Base-by-base conservation (phyloP, 2,329 filamentous ascomycete species). In the Botrytis elliptica region DNA sequence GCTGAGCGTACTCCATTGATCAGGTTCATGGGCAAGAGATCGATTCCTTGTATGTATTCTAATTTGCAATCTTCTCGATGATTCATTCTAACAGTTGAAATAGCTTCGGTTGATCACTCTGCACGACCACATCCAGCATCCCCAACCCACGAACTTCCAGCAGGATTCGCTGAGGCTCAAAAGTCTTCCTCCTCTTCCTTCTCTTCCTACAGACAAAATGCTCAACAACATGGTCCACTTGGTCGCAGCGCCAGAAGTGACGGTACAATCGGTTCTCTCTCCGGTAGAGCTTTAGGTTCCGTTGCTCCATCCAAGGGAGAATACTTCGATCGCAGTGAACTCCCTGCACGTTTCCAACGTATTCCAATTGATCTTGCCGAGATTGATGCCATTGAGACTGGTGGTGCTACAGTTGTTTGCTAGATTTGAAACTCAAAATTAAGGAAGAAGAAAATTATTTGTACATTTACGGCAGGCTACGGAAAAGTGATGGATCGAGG, bases 331-430 rank as follows among this genome's bases (percentile, higher is more conserved):
- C 90, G 94, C 79, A 93, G 90, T 78, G 93, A 99, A 84, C 90
- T 99, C 38, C 95, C 96, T 29, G 82, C 86, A 76, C 90, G 95
- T 79, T 99, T 98, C 88, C 90, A 91, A 80, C 89, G 94, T 77
- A 85, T 89, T 67, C 88, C 90, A 20, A 92, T 95, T 84, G 91
- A 89, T 55, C 84, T 91, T 78, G 90, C 91, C 62, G 96, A 99
- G 88, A 99, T 99, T 75, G 96, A 98, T 83, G 95, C 94, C 36
- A 89, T 99, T 80, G 94, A 98, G 89, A 96, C 93, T 73, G 96
- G 95, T 72, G 96, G 96, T 73, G 96, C 95, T 49, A 92, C 88
- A 80, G 79, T 90, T 77, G 87, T 85, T 29, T 81, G 80, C 77
- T 81, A 75, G 79, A 72, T 52, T 46, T 49, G 25, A 42, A 60